Base-by-base conservation (phyloP, 495 filamentous ascomycete species). In the Chlorociboria aeruginascens region DNA sequence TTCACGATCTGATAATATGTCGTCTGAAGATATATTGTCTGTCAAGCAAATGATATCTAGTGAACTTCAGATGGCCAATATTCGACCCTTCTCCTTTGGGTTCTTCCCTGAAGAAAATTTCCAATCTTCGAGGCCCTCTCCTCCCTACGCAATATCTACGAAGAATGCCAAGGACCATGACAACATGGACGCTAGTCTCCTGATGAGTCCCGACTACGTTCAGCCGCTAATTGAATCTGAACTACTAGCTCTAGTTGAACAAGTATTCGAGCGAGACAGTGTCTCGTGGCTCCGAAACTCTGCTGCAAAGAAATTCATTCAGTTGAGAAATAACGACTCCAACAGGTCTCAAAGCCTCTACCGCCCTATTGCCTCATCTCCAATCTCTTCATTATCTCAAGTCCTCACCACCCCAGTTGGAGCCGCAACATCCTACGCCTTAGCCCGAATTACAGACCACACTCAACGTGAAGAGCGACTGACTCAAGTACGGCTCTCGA, bases 201-300 rank as follows among this genome's bases (percentile, higher is more conserved):
- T 99, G 11, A 99, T 99, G 92, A 87, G 79, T 40, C 81, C 93
- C 3, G 85, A 90, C 55, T 99, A 99, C 61, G 70, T 95, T 13
- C 83, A 87, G 48, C 93, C 93, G 3, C 71, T 97, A 1, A 64
- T 86, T 9, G 61, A 74, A 28, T 89, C 88, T 16, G 93, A 99
- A 51, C 75, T 99, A 7, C 53, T 59, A 9, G 59, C 64, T 11
- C 69, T 99, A 10, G 81, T 96, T 33, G 63, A 74, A 30, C 75
- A 78, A 32, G 65, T 97, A 8, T 90, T 98, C 56, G 79, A 86
- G 35, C 73, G 73, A 6, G 83, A 93, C 37, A 87, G 83, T 44
- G 72, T 86, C 28, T 77, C 86, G n/a, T 89, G 85, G 75, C 76
- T 97, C 30, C 79, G 92, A 34, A 86, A 97, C 62, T 71, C 81